These are phyloP conservation scores for Diplodia scrobiculata DNA, from an alignment of 2,329 filamentous ascomycete species.

Conservation along the genomic window DNA sequence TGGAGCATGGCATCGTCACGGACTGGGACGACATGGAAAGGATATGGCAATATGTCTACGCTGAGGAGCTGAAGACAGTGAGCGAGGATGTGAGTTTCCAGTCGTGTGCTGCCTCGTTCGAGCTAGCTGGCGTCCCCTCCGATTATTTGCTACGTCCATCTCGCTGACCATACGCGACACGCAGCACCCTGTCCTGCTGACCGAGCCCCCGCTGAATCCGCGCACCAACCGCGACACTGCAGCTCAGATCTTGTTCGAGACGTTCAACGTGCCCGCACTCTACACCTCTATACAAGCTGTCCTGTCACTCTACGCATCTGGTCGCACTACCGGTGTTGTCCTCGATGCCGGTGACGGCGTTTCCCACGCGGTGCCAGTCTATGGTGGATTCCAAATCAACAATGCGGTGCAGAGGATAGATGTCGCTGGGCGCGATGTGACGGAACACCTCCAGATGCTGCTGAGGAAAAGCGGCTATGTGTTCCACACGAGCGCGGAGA, in stretches of 20 bases:
- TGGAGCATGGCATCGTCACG: slow-evolving; percentile 97
- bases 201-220: slow-evolving; percentile 93
- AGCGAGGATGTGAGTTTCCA: slow-evolving; percentile 78
- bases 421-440: slow-evolving; percentile 93
- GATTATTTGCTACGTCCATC: not conserved
- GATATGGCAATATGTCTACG: slow-evolving; percentile 98
- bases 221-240: slow-evolving; percentile 93
- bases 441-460: slow-evolving; percentile 88
- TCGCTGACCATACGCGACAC: not conserved
- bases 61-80: slow-evolving; percentile 90
- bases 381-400: slow-evolving; percentile 95
- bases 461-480: slow-evolving; percentile 90
- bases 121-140: not conserved
- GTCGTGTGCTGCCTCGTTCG: not conserved
- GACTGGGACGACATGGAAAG: slow-evolving; percentile 99
- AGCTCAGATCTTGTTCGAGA: slow-evolving; percentile 97
- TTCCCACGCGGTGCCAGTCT: slow-evolving; percentile 94
- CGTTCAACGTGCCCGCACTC: slow-evolving; percentile 94
- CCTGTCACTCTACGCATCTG: slow-evolving; percentile 91
- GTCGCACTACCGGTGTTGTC: slow-evolving; percentile 92
- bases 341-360: slow-evolving; percentile 95
- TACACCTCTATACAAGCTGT: slow-evolving; percentile 98
- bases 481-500: slow-evolving; percentile 97
- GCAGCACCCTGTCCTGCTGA: slow-evolving; percentile 91
- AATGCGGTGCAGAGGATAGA: slow-evolving; percentile 95